phyloP scores from a whole-genome alignment of 441 rosid genomes.

The Macaranga tanarius region DNA sequence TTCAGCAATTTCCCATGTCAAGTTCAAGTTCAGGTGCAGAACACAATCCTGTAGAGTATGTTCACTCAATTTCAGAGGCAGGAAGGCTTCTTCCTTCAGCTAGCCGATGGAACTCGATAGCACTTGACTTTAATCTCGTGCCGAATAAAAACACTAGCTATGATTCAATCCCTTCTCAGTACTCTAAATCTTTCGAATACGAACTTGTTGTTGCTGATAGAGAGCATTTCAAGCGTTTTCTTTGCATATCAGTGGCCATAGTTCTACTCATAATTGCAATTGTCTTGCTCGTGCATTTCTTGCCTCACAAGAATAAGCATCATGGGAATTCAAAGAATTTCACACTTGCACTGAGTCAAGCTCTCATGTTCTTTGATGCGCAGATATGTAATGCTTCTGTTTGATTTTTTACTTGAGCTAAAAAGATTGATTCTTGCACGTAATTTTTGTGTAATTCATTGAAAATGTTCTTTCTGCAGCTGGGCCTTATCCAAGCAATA shows the following conservation, averaged over 20 bases:
- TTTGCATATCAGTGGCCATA: constrained; percentile 29
- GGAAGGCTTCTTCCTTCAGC: constrained; percentile 49
- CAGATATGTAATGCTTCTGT: constrained; percentile 46
- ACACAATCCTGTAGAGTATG: constrained; percentile 22
- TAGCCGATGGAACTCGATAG: constrained; percentile 49
- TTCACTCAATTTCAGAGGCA: constrained; percentile 42
- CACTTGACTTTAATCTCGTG: constrained; percentile 29
- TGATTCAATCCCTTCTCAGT: constrained; percentile 46
- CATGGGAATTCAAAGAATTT: constrained; percentile 43
- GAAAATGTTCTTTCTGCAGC: constrained; percentile 31
- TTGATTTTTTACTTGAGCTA: not conserved
- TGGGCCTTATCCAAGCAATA: constrained; percentile 45
- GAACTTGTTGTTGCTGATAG: constrained; percentile 46
- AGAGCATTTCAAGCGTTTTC: constrained; percentile 42
- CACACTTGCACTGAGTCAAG: constrained; percentile 51
- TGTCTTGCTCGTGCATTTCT: constrained; percentile 32
- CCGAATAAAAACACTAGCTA: constrained; percentile 33
- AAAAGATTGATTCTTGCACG: not conserved
- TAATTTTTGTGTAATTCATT: not conserved
- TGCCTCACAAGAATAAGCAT: constrained; percentile 40
- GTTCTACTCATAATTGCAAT: constrained; percentile 27
- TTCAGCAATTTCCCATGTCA: constrained; percentile 27
- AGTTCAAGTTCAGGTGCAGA: constrained; percentile 25
- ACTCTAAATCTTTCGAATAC: constrained; percentile 48
- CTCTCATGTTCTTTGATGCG: constrained; percentile 60